These are phyloP conservation scores for Alternaria brassicicola DNA, from an alignment of 2,329 filamentous ascomycete genomes.

Conservation along the genomic window DNA sequence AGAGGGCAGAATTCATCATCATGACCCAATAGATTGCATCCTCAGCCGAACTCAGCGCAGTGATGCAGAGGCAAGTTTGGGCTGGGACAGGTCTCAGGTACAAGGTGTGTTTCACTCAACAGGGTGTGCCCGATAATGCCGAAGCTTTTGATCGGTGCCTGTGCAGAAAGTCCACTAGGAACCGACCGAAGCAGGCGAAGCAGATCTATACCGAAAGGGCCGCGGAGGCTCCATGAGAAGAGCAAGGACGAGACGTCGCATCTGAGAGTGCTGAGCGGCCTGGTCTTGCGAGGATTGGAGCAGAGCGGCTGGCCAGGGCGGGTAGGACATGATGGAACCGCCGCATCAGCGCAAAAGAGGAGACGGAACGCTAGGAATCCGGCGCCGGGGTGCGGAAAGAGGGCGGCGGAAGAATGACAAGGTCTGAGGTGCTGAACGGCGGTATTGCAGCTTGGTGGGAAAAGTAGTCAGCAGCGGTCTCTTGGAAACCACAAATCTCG, in stretches of 20 bases:
- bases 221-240: neutral
- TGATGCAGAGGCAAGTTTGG: slow-evolving; percentile 6
- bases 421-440: neutral
- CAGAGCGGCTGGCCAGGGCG: slow-evolving; percentile 15
- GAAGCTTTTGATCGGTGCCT: slow-evolving; percentile 18
- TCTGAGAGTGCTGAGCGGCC: neutral
- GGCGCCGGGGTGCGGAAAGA: neutral
- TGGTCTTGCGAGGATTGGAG: neutral
- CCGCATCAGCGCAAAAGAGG: slow-evolving; percentile 26
- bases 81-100: slow-evolving; percentile 12
- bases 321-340: slow-evolving; percentile 24
- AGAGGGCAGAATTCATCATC: neutral
- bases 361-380: slow-evolving; percentile 12
- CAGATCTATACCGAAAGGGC: neutral
- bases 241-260: neutral
- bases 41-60: slow-evolving; percentile 8
- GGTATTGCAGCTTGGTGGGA: neutral
- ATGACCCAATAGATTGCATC: slow-evolving; percentile 8
- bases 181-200: slow-evolving; percentile 6
- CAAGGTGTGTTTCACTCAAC: slow-evolving; percentile 22
- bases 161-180: slow-evolving; percentile 8
- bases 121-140: slow-evolving; percentile 17
- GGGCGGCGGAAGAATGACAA: slow-evolving; percentile 3
- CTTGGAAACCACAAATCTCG: neutral
- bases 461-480: neutral